A percentile compares a stretch with the other conserved stretches of the same genome.
These are phyloP conservation scores for Phytophthora megakarya DNA, from an alignment of 352 stramenopile genomes.

Conservation along the genomic window DNA sequence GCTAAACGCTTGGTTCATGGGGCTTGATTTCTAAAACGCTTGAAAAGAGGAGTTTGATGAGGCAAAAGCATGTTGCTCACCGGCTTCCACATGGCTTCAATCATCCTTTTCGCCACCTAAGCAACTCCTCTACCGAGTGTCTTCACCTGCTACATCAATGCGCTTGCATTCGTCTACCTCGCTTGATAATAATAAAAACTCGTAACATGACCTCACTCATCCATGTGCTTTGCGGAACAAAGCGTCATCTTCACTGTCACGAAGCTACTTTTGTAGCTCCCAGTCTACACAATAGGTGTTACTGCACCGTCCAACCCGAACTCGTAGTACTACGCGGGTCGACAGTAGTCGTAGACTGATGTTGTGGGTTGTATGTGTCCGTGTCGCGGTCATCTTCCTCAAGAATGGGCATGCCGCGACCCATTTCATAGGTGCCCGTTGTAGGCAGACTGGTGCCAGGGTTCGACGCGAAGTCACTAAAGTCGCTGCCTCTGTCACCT, in stretches of 20 bases:
- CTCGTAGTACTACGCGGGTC: conserved; percentile 52
- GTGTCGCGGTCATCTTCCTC: conserved; percentile 60
- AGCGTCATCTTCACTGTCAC: conserved; percentile 21
- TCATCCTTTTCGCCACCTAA: background rate
- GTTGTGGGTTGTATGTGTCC: conserved; percentile 21
- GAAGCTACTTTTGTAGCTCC: background rate
- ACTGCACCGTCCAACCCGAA: conserved; percentile 63
- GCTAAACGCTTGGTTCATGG: conserved; percentile 22
- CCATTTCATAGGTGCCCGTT: conserved; percentile 60
- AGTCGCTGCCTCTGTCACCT: conserved; percentile 33
- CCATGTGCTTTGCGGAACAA: conserved; percentile 33
- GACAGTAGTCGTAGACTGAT: conserved; percentile 19
- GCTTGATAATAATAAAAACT: conserved; percentile 43
- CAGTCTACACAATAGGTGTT: conserved; percentile 23
- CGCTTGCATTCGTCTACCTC: conserved; percentile 6
- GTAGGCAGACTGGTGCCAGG: conserved; percentile 38
- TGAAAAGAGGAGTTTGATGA: background rate
- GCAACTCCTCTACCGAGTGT: background rate
- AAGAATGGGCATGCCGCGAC: conserved; percentile 59
- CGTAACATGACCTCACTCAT: conserved; percentile 24
- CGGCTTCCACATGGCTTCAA: conserved; percentile 14
- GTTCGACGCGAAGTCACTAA: conserved; percentile 46
- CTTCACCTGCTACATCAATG: conserved; percentile 6
- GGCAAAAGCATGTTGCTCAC: background rate
- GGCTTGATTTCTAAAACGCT: conserved; percentile 27